Evolutionary conservation across 495 filamentous ascomycete species (phyloP).

Genomic region (Staphylotrichum tortipilum): DNA sequence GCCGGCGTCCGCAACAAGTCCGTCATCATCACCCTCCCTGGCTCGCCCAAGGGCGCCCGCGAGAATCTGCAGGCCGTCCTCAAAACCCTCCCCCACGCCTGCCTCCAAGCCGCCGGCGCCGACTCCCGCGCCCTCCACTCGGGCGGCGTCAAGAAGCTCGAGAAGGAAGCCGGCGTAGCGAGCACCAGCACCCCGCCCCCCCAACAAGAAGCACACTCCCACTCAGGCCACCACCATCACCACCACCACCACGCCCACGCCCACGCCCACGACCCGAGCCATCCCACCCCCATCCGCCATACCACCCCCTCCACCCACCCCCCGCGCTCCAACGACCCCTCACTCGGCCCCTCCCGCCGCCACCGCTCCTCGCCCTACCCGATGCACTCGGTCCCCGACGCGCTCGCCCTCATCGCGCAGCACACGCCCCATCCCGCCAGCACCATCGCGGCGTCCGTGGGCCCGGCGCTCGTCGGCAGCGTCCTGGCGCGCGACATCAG

Average conservation of each 20-base stretch:
- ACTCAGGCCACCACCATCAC: conserved; percentile 32
- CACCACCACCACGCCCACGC: conserved; percentile 47
- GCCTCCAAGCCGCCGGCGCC: conserved; percentile 73
- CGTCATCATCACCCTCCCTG: conserved; percentile 83
- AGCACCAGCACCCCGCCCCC: not conserved
- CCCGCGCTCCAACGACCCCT: conserved; percentile 71
- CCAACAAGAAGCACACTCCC: conserved; percentile 1
- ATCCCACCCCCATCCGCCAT: conserved; percentile 61
- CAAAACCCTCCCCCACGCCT: conserved; percentile 87
- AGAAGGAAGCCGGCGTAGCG: conserved; percentile 67
- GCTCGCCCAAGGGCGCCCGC: conserved; percentile 91
- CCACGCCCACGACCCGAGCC: conserved; percentile 51
- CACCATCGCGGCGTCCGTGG: conserved; percentile 49
- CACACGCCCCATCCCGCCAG: conserved; percentile 54
- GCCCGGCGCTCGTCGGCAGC: conserved; percentile 55
- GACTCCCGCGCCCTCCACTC: conserved; percentile 74
- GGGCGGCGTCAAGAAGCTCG: conserved; percentile 74
- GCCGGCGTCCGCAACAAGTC: conserved; percentile 80
- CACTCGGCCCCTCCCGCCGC: conserved; percentile 64
- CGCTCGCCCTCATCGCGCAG: conserved; percentile 59
- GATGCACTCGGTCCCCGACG: conserved; percentile 79
- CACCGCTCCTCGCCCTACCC: conserved; percentile 84
- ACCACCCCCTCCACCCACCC: conserved; percentile 46
- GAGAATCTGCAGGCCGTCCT: conserved; percentile 93
- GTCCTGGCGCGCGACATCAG: conserved; percentile 77